Evolutionary conservation across 2,329 filamentous ascomycete species (phyloP).

Genomic region (Fusarium bactridioides): DNA sequence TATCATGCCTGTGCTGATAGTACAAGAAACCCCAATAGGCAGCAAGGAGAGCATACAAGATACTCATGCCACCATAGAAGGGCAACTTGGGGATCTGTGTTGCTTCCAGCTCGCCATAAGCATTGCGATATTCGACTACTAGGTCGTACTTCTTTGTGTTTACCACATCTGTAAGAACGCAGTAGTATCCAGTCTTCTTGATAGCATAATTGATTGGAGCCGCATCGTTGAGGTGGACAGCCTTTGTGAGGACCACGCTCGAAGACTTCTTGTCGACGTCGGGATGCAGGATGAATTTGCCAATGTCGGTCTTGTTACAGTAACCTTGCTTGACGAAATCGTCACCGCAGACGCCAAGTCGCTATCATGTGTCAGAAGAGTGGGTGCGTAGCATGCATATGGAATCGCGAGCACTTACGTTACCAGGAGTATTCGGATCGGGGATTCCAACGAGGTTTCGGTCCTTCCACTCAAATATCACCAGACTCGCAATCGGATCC

Average conservation of each 20-base stretch:
- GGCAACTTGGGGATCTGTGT: conserved; percentile 96
- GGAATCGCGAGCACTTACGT: conserved; percentile 53
- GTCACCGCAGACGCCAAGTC: conserved; percentile 74
- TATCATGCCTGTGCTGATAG: conserved; percentile 92
- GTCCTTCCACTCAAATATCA: conserved; percentile 96
- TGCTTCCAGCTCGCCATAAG: conserved; percentile 93
- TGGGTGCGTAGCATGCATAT: not conserved
- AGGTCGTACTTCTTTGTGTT: conserved; percentile 75
- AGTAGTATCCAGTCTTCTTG: conserved; percentile 94
- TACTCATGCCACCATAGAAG: conserved; percentile 94
- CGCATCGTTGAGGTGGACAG: conserved; percentile 81
- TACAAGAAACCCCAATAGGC: conserved; percentile 93
- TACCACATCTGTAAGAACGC: conserved; percentile 80
- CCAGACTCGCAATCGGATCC: conserved; percentile 81
- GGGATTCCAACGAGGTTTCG: conserved; percentile 78
- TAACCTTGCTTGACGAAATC: conserved; percentile 71
- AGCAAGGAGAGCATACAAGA: conserved; percentile 88
- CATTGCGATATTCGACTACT: conserved; percentile 91
- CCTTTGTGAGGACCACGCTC: conserved; percentile 78
- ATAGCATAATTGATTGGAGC: conserved; percentile 81
- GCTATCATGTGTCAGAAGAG: conserved; percentile 40
- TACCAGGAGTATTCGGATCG: conserved; percentile 59
- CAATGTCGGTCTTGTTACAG: conserved; percentile 81
- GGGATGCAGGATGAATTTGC: conserved; percentile 81
- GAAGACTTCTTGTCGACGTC: conserved; percentile 77